These are phyloP conservation scores for Penicillium carneum DNA, from an alignment of 2,329 filamentous ascomycete species.

Conservation along the genomic window DNA sequence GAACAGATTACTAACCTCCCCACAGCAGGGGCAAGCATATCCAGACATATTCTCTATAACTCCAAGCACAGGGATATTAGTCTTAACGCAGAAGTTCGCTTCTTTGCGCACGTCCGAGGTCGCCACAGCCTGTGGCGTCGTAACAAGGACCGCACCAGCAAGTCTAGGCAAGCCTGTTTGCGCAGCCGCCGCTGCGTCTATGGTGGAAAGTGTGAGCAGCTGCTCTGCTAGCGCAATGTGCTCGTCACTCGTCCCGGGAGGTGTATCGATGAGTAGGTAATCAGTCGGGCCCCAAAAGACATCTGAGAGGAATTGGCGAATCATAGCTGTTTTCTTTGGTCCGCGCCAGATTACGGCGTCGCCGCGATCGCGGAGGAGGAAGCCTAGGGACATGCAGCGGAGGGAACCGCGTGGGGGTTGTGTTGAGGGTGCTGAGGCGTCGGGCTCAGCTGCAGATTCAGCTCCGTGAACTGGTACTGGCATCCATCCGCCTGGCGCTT, in stretches of 20 bases:
- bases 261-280: slow-evolving; percentile 92
- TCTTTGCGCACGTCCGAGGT: slow-evolving; percentile 95
- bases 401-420: slow-evolving; percentile 48
- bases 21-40: slow-evolving; percentile 65
- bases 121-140: slow-evolving; percentile 91
- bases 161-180: slow-evolving; percentile 64
- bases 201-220: slow-evolving; percentile 62
- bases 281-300: slow-evolving; percentile 88
- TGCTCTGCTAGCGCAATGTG: slow-evolving; percentile 94
- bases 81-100: slow-evolving; percentile 90
- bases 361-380: slow-evolving; percentile 80
- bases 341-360: slow-evolving; percentile 97
- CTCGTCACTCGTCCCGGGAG: slow-evolving; percentile 94
- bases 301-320: slow-evolving; percentile 91
- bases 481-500: slow-evolving; percentile 89
- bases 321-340: slow-evolving; percentile 99
- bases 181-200: slow-evolving; percentile 31
- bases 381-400: slow-evolving; percentile 88
- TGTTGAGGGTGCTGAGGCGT: slow-evolving; percentile 18
- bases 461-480: slow-evolving; percentile 82
- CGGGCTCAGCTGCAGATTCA: slow-evolving; percentile 32
- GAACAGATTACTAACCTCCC: slow-evolving; percentile 91
- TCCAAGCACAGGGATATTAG: slow-evolving; percentile 77
- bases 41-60: slow-evolving; percentile 92
- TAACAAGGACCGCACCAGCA: slow-evolving; percentile 89